Conservation (phyloP, 306 rosid species). For the Sophora flavescens region DNA sequence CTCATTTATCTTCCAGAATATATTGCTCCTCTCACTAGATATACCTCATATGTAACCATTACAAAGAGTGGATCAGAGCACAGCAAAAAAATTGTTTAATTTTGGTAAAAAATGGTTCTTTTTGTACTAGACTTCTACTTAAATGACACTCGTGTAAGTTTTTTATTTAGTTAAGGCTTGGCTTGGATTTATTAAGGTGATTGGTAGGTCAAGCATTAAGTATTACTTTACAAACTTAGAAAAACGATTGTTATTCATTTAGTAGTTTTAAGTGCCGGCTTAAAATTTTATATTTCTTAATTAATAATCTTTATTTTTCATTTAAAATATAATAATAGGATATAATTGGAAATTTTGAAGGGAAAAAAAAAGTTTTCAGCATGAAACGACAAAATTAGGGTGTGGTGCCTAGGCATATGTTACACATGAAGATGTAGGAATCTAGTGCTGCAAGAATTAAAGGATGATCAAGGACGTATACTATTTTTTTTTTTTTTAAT, state of each 20-base stretch:
- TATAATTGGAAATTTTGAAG: neutral
- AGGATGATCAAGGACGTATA: constrained; percentile 6
- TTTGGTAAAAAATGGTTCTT: neutral
- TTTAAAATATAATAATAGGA: neutral
- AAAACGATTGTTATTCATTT: no score
- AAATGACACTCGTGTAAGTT: neutral
- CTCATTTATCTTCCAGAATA: no score
- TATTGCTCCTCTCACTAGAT: no score
- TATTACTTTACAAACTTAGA: neutral
- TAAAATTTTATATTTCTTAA: neutral
- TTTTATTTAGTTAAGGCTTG: no score
- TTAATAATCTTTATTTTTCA: neutral
- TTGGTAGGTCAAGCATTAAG: neutral
- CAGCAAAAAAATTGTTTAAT: neutral
- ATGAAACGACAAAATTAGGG: constrained; percentile 17
- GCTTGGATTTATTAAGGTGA: neutral
- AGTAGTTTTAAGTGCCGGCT: neutral
- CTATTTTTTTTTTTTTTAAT: neutral
- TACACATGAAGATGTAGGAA: constrained; percentile 29
- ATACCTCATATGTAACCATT: no score
- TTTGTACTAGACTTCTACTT: neutral
- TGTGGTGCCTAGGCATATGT: neutral
- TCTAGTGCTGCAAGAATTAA: constrained; percentile 7
- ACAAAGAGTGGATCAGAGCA: constrained; percentile 16
- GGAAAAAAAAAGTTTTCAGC: neutral